These are phyloP conservation scores for Blastobotrys arbuscula DNA, from an alignment of 1,139 yeast genomes.

Conservation along the genomic window DNA sequence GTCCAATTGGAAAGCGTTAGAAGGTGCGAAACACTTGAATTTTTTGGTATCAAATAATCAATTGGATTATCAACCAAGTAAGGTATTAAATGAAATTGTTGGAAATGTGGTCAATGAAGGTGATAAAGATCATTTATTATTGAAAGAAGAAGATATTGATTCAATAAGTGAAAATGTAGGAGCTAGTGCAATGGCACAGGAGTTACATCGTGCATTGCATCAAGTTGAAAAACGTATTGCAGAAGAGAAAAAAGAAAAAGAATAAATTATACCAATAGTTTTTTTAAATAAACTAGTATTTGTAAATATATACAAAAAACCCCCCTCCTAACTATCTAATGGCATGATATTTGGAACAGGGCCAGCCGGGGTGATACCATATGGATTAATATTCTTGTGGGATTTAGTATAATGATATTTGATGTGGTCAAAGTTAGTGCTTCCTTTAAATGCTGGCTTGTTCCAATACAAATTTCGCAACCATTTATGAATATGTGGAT, in stretches of 20 bases:
- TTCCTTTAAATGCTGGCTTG: slow-evolving; percentile 62
- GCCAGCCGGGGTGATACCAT: slow-evolving; percentile 81
- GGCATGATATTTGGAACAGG: slow-evolving; percentile 67
- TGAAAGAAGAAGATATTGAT: slow-evolving; percentile 23
- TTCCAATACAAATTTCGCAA: slow-evolving; percentile 82
- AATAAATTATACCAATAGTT: too few relatives aligned
- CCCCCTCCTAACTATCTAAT: slow-evolving; percentile 17
- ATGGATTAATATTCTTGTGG: slow-evolving; percentile 74
- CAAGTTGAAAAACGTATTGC: slow-evolving; percentile 19
- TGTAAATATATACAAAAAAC: neutral
- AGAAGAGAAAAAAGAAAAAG: neutral
- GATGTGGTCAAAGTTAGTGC: slow-evolving; percentile 86
- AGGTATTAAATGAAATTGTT: slow-evolving; percentile 20
- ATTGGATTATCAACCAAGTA: slow-evolving; percentile 19
- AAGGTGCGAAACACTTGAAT: slow-evolving; percentile 66
- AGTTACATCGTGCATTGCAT: slow-evolving; percentile 26
- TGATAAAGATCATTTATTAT: slow-evolving; percentile 16
- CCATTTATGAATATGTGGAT: slow-evolving; percentile 77
- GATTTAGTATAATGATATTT: slow-evolving; percentile 81
- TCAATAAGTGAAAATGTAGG: slow-evolving; percentile 22
- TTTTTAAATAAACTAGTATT: neutral
- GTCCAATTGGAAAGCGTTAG: slow-evolving; percentile 74
- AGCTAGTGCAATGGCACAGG: slow-evolving; percentile 26
- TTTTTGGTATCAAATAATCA: slow-evolving; percentile 41
- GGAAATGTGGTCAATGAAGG: slow-evolving; percentile 5